Percentiles rank a stretch among this genome's conserved stretches.
Evolutionary conservation across 2,329 filamentous ascomycete genomes (phyloP).

Genomic region (Penicillium vulpinum): DNA sequence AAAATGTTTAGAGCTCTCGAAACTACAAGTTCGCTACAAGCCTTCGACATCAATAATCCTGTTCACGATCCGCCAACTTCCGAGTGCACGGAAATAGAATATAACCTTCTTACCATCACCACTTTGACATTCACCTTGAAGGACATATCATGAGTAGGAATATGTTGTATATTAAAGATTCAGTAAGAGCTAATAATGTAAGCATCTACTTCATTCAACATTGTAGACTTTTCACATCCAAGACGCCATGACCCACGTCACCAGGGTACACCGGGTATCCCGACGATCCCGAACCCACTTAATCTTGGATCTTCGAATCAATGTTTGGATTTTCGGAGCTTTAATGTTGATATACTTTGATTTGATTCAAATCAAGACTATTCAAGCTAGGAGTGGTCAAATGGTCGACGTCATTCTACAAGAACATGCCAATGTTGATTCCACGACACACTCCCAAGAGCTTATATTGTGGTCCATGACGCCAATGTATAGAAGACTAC

Average conservation of each 20-base stretch:
- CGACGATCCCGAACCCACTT: background rate
- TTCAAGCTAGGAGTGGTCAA: background rate
- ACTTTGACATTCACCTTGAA: background rate
- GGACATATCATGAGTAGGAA: background rate
- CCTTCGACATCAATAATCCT: too few relatives aligned
- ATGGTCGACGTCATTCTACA: slow-evolving; percentile 4
- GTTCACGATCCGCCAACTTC: background rate
- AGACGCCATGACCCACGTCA: background rate
- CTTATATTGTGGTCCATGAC: slow-evolving; percentile 4
- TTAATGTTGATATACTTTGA: background rate
- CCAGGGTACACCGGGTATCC: background rate
- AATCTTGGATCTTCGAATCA: background rate
- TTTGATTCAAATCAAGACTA: background rate
- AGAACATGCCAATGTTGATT: background rate
- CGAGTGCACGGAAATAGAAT: background rate
- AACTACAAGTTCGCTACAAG: too few relatives aligned
- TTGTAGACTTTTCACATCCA: background rate
- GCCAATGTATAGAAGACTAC: background rate
- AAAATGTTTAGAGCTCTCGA: too few relatives aligned
- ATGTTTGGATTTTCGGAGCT: background rate
- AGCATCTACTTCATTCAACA: background rate
- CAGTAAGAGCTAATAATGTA: background rate
- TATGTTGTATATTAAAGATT: too few relatives aligned
- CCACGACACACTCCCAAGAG: background rate
- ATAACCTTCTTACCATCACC: too few relatives aligned